Conservation (phyloP, 1,284 basidiomycete species). For the Naganishia liquefaciens region DNA sequence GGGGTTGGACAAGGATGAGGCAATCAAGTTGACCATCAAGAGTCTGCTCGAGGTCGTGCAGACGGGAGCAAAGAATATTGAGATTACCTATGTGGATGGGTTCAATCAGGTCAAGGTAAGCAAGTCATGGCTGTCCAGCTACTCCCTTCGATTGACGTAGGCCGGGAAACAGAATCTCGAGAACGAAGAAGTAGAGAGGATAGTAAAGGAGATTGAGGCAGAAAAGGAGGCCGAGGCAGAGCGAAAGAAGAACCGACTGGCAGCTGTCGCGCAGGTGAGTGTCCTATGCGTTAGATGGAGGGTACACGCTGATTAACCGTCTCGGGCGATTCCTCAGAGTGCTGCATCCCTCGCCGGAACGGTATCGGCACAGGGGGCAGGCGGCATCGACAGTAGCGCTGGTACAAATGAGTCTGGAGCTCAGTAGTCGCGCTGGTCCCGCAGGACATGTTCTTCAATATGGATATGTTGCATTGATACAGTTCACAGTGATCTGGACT, state of each 20-base stretch:
- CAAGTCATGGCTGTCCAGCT: constrained; percentile 30
- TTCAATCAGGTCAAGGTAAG: constrained; percentile 86
- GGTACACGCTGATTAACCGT: not conserved
- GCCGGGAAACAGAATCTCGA: constrained; percentile 75
- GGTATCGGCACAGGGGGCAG: not conserved
- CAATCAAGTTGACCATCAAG: constrained; percentile 94
- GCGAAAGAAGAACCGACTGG: constrained; percentile 72
- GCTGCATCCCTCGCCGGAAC: constrained; percentile 21
- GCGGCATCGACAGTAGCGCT: constrained; percentile 28
- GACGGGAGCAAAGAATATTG: constrained; percentile 98
- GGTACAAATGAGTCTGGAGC: constrained; percentile 27
- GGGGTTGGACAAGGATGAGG: constrained; percentile 80
- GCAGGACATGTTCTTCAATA: not conserved
- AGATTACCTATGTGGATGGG: constrained; percentile 93
- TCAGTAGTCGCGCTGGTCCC: constrained; percentile 13
- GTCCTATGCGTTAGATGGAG: not conserved
- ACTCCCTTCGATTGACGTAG: constrained; percentile 1
- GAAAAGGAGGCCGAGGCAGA: constrained; percentile 97
- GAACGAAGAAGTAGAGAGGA: constrained; percentile 80
- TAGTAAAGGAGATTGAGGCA: constrained; percentile 85
- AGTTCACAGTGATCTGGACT: not conserved
- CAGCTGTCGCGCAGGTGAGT: constrained; percentile 60
- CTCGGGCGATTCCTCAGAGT: constrained; percentile 1
- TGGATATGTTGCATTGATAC: constrained; percentile 11
- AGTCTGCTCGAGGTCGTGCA: constrained; percentile 96